Evolutionary conservation across 768 basidiomycete species (phyloP), one percentile per base, ranked within the genome.

Genomic region (Mycena olivaceomarginata): DNA sequence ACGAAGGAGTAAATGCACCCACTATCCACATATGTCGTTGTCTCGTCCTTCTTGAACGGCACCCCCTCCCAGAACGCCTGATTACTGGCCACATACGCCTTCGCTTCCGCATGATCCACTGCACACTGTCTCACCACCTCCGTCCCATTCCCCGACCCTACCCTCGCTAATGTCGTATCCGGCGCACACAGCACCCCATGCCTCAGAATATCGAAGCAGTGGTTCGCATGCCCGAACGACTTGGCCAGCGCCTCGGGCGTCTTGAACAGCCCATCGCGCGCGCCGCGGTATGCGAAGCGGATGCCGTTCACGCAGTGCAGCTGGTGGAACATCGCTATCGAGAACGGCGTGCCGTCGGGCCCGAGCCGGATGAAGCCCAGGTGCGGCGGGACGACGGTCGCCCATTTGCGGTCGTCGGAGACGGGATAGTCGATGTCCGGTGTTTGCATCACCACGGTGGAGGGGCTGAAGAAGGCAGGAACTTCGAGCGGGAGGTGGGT

Each of bases 271-370:
- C 75, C 78, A 8, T 79, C 78, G 18, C 78, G 78, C 18, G 78
- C n/a, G 0, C 67, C 71, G 59, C 68, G 67, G 66, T 76, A 79
- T 13, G 79, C 57, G 22, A 76, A 77, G 18, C 77, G 75, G 16
- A 84, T 72, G 8, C 69, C 75, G 72, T 82, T 83, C 0, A 85
- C 71, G 75, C 85, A 85, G 67, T 85, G 85, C 39, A 83, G 69
- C 73, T 84, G 79, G 77, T 85, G 84, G 77, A 82, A 84, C 74
- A 83, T 78, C 37, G 84, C 57, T 18, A 85, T 67, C 9, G 80
- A 76, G 65, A 83, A 82, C 2, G 80, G 78, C 62, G 80, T 80
- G 63, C 82, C 72, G 11, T 79, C 75, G 10, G 81, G 72, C 1
- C 84, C 84, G 1, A 77, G 76, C 9, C 76, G 41, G 37, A 80